Evolutionary conservation across 129 eudicot species (phyloP).

Genomic region (Dittrichia graveolens): DNA sequence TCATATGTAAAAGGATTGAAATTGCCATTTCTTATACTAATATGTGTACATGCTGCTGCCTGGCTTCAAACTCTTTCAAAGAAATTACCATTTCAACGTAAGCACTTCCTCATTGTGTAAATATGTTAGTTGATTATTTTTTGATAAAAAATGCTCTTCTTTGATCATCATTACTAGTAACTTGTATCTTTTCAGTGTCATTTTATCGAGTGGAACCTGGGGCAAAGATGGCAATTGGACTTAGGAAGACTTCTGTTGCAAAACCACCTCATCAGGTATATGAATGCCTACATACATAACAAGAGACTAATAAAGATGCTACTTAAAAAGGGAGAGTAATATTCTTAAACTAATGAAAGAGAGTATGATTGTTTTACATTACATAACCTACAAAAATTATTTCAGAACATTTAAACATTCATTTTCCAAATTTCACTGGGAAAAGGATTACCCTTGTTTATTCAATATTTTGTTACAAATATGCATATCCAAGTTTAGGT

Average conservation of each 20-base stretch:
- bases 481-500: no score
- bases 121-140: not conserved
- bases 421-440: no score
- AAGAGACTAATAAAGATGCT: no score
- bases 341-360: no score
- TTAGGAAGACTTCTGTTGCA: conserved; percentile 44
- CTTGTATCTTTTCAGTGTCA: conserved; percentile 48
- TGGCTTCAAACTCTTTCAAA: not conserved
- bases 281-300: not conserved
- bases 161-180: not conserved
- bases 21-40: not conserved
- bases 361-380: no score
- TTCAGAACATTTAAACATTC: no score
- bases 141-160: not conserved
- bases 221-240: conserved; percentile 56
- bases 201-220: conserved; percentile 65
- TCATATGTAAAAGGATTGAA: not conserved
- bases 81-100: not conserved
- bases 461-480: no score
- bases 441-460: no score
- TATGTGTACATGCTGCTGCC: not conserved
- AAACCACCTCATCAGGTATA: conserved; percentile 34
- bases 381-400: no score
- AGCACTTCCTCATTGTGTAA: not conserved
- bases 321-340: no score